These are phyloP conservation scores for Scheffersomyces quercinus DNA, from an alignment of 1,139 yeast genomes.

Conservation along the genomic window DNA sequence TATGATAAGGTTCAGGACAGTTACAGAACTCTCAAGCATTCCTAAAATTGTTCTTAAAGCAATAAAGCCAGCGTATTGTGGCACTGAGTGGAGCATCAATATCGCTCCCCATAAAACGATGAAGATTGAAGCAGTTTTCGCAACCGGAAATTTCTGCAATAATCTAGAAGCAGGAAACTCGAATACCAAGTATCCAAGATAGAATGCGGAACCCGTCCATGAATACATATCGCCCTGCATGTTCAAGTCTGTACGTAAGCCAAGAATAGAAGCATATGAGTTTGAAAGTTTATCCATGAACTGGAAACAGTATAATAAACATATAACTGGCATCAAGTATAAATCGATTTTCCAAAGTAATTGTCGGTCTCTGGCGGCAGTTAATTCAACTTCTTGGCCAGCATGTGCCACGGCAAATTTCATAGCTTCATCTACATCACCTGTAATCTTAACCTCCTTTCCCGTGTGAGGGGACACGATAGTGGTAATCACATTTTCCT, in stretches of 20 bases:
- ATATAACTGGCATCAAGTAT: slow-evolving; percentile 55
- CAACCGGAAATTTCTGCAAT: slow-evolving; percentile 45
- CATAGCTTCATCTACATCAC: slow-evolving; percentile 39
- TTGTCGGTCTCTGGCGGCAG: slow-evolving; percentile 4
- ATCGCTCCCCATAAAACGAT: slow-evolving; percentile 51
- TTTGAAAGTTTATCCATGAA: slow-evolving; percentile 66
- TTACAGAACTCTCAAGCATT: slow-evolving; percentile 52
- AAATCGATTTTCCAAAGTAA: slow-evolving; percentile 50
- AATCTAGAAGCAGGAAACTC: slow-evolving; percentile 46
- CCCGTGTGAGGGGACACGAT: slow-evolving; percentile 30
- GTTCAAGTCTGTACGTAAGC: slow-evolving; percentile 46
- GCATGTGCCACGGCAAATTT: slow-evolving; percentile 19
- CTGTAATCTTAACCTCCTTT: slow-evolving; percentile 26
- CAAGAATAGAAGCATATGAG: slow-evolving; percentile 62
- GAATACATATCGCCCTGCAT: slow-evolving; percentile 55
- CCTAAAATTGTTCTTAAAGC: slow-evolving; percentile 53
- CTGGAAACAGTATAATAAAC: slow-evolving; percentile 56
- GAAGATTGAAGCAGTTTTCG: slow-evolving; percentile 33
- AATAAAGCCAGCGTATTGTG: slow-evolving; percentile 39
- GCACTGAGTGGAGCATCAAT: slow-evolving; percentile 42
- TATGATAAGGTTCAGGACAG: slow-evolving; percentile 54
- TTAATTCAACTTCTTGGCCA: background rate
- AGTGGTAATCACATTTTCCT: slow-evolving; percentile 24
- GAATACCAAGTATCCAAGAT: slow-evolving; percentile 51
- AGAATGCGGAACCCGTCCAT: slow-evolving; percentile 60